These are phyloP conservation scores for Shiraia sp. DNA, from an alignment of 2,329 filamentous ascomycete species.

Conservation along the genomic window DNA sequence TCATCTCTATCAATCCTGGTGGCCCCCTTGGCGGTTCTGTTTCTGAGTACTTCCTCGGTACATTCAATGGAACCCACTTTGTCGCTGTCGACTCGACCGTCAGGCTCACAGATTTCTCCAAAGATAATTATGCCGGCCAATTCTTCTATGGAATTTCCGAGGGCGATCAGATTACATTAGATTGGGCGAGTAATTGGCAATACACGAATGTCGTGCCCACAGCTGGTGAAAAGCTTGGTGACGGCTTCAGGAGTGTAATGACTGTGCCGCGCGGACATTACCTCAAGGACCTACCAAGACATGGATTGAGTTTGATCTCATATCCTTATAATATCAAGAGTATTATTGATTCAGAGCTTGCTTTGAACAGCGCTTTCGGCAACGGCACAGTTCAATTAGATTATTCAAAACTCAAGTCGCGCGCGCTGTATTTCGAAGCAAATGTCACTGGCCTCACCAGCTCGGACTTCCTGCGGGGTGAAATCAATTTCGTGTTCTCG, in stretches of 20 bases:
- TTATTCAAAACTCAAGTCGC: constrained; percentile 55
- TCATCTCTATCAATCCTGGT: constrained; percentile 61
- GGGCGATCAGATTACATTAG: constrained; percentile 52
- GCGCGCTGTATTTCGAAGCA: constrained; percentile 59
- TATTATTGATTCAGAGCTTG: constrained; percentile 52
- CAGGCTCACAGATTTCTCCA: constrained; percentile 52
- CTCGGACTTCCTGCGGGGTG: constrained; percentile 37
- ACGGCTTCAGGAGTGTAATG: constrained; percentile 57
- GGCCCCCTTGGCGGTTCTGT: constrained; percentile 61
- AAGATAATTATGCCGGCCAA: constrained; percentile 62
- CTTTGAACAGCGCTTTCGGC: constrained; percentile 48
- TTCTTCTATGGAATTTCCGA: constrained; percentile 54
- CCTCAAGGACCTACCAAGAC: constrained; percentile 55
- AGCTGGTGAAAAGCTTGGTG: constrained; percentile 49
- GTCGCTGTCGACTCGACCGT: constrained; percentile 48
- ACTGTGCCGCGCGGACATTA: constrained; percentile 57
- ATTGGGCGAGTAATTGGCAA: constrained; percentile 65
- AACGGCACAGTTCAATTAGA: constrained; percentile 57
- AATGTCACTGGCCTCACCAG: constrained; percentile 53
- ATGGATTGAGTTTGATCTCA: constrained; percentile 58
- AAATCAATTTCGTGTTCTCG: constrained; percentile 58
- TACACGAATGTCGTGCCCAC: constrained; percentile 61
- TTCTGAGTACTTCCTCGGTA: constrained; percentile 61
- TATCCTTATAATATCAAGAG: constrained; percentile 55
- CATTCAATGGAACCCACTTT: constrained; percentile 69